Conservation (phyloP, 2,329 filamentous ascomycete species). For the Rhynchosporium agropyri region DNA sequence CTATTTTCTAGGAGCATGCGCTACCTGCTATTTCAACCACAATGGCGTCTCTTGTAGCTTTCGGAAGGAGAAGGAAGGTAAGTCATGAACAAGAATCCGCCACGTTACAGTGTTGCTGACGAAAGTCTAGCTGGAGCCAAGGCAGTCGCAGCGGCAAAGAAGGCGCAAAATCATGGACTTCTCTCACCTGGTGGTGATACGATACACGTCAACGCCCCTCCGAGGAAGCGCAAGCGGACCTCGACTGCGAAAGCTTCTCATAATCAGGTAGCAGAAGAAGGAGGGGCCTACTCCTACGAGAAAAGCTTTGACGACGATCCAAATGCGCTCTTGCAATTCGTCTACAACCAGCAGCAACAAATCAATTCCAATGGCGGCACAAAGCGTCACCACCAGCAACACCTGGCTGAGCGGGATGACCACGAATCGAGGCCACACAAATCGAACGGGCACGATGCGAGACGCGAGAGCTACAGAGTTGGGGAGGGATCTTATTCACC, state of each 20-base stretch:
- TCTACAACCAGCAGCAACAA: constrained; percentile 27
- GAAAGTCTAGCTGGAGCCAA: neutral
- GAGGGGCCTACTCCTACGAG: neutral
- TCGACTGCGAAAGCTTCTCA: constrained; percentile 6
- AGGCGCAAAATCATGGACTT: neutral
- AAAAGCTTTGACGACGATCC: constrained; percentile 19
- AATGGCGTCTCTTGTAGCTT: constrained; percentile 33
- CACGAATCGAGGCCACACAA: neutral
- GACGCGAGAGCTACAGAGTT: neutral
- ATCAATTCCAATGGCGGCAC: constrained; percentile 22
- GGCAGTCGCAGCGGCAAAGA: neutral
- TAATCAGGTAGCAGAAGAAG: neutral
- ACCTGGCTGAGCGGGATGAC: neutral
- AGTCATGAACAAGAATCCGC: neutral
- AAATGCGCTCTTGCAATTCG: constrained; percentile 23
- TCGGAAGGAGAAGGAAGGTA: constrained; percentile 25
- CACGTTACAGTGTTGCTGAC: neutral
- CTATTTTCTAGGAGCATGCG: constrained; percentile 35
- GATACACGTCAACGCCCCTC: constrained; percentile 3
- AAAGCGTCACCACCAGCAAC: constrained; percentile 21
- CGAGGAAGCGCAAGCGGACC: constrained; percentile 26
- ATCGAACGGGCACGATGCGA: neutral
- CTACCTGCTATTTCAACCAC: constrained; percentile 35
- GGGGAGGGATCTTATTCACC: constrained; percentile 6
- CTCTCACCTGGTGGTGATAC: constrained; percentile 1